A percentile compares a stretch with the other conserved stretches of the same genome.
Evolutionary conservation across 306 rosid species (phyloP).

Genomic region (Canavalia gladiata): DNA sequence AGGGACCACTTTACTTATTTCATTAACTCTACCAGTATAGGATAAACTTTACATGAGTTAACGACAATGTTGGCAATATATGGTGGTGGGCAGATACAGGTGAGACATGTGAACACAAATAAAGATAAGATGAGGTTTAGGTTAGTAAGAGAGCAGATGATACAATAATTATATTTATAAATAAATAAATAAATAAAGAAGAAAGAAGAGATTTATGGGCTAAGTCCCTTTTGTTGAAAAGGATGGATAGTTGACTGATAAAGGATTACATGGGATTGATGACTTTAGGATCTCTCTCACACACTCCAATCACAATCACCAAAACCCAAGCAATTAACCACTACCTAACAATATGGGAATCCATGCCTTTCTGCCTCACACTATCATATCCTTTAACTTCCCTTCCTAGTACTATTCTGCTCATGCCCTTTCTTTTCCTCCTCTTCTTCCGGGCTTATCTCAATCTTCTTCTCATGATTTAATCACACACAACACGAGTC

Average conservation of each 20-base stretch:
- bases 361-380: constrained; percentile 48
- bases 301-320: constrained; percentile 28
- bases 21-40: not conserved
- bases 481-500: constrained; percentile 33
- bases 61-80: constrained; percentile 45
- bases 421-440: not conserved
- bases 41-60: not conserved
- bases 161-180: not conserved
- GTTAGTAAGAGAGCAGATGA: constrained; percentile 7
- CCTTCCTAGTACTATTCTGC: not conserved
- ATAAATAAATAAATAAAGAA: not conserved
- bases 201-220: not conserved
- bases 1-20: constrained; percentile 22
- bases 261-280: constrained; percentile 13
- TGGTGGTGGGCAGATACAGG: constrained; percentile 49
- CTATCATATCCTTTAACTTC: not conserved
- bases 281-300: constrained; percentile 50
- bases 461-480: constrained; percentile 40
- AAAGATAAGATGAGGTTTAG: constrained; percentile 40
- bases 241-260: constrained; percentile 52
- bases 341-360: constrained; percentile 61
- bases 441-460: not conserved
- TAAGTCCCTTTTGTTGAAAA: constrained; percentile 36
- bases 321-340: constrained; percentile 54
- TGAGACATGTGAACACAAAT: constrained; percentile 45